A percentile compares a stretch with the other conserved stretches of the same genome.
phyloP scores from a whole-genome alignment of 78 protist genomes.

The Guillardia theta region DNA sequence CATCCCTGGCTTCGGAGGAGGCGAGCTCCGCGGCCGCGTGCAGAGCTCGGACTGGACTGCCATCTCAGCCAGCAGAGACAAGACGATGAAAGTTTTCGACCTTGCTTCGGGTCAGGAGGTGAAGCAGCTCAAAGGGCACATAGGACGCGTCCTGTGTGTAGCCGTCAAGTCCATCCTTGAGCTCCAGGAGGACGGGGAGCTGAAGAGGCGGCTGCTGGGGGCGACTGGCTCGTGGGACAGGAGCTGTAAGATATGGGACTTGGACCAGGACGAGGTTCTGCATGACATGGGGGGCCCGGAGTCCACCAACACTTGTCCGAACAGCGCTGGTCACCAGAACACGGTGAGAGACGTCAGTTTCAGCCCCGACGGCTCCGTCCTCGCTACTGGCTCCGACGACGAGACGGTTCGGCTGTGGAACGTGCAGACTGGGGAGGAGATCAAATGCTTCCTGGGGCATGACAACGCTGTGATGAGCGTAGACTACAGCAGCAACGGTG shows the following conservation, averaged over 20 bases:
- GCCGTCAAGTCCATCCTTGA: background rate
- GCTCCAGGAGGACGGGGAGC: background rate
- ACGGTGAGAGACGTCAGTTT: background rate
- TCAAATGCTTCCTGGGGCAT: background rate
- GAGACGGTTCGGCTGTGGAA: conserved; percentile 28
- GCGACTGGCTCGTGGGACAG: conserved; percentile 38
- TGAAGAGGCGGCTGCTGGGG: background rate
- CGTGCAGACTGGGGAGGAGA: background rate
- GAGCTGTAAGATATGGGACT: background rate
- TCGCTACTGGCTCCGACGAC: conserved; percentile 4
- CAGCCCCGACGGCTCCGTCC: background rate
- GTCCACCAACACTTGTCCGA: background rate
- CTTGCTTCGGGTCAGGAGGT: background rate
- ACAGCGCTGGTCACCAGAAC: background rate
- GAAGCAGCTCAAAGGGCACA: background rate
- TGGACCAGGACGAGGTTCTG: background rate
- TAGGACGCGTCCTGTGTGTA: background rate
- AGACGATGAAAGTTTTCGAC: background rate
- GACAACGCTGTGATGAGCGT: background rate
- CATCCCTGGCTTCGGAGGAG: background rate
- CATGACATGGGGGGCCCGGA: conserved; percentile 14
- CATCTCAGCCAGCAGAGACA: background rate
- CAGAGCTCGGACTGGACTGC: background rate
- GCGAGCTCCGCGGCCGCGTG: background rate
- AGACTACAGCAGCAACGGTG: background rate